Percentiles rank a stretch among this genome's conserved stretches.
Conservation (phyloP, 257 asterid species). For the Primulina tabacum region DNA sequence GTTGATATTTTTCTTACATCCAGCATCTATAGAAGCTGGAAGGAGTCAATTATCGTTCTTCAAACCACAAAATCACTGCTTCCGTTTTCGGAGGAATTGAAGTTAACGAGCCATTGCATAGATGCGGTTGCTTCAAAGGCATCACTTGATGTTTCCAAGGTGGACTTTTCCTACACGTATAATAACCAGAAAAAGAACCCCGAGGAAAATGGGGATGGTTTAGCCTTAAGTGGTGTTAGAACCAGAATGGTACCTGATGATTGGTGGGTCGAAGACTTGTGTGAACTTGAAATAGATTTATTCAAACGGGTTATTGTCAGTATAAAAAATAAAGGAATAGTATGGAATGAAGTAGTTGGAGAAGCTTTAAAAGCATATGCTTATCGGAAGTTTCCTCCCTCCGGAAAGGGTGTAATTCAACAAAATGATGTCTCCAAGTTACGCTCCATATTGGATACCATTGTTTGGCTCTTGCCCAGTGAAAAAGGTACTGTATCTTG, state of each 20-base stretch:
- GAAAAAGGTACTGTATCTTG: constrained; percentile 78
- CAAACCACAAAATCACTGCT: constrained; percentile 58
- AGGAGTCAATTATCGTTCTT: constrained; percentile 86
- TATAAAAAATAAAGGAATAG: constrained; percentile 47
- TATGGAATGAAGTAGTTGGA: constrained; percentile 72
- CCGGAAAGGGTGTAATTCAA: constrained; percentile 52
- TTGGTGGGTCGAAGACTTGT: constrained; percentile 98
- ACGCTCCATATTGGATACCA: constrained; percentile 52
- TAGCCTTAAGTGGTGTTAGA: constrained; percentile 56
- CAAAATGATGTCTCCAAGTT: constrained; percentile 50
- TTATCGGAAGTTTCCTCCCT: constrained; percentile 59
- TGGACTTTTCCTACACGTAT: constrained; percentile 87
- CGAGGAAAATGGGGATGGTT: constrained; percentile 68
- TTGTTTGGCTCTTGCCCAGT: constrained; percentile 71
- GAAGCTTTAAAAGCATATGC: constrained; percentile 90
- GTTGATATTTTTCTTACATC: constrained; percentile 81
- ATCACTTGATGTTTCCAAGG: constrained; percentile 66
- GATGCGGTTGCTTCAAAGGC: constrained; percentile 81
- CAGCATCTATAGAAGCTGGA: constrained; percentile 88
- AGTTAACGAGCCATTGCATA: constrained; percentile 63
- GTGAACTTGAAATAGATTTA: constrained; percentile 77
- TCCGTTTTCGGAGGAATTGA: constrained; percentile 69
- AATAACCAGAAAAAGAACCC: constrained; percentile 61
- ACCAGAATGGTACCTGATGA: constrained; percentile 65
- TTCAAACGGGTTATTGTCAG: constrained; percentile 54